These are phyloP conservation scores for Lentinus tigrinus DNA, from an alignment of 768 basidiomycete species.

Conservation along the genomic window DNA sequence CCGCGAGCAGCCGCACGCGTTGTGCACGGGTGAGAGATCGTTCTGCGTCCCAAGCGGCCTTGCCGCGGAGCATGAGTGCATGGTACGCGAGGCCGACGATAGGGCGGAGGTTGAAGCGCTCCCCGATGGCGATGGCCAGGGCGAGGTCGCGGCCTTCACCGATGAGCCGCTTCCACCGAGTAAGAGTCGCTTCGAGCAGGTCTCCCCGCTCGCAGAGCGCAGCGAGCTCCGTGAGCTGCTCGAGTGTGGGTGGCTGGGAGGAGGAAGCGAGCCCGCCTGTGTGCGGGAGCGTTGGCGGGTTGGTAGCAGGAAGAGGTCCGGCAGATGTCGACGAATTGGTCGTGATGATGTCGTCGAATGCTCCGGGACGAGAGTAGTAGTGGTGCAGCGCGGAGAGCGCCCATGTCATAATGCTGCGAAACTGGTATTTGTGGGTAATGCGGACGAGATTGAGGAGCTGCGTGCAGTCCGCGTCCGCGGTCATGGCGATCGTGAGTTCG, in stretches of 20 bases:
- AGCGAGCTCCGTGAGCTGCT: constrained; percentile 51
- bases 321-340: neutral
- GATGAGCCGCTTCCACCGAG: constrained; percentile 49
- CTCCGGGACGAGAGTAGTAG: constrained; percentile 34
- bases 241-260: constrained; percentile 33
- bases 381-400: constrained; percentile 38
- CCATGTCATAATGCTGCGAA: constrained; percentile 47
- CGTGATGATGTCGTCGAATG: constrained; percentile 27
- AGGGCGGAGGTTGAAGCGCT: constrained; percentile 44
- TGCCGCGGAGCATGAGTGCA: constrained; percentile 50
- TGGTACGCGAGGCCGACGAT: constrained; percentile 52
- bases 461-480: constrained; percentile 42
- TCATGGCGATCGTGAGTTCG: constrained; percentile 44
- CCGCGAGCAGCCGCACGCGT: constrained; percentile 50
- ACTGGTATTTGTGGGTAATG: constrained; percentile 50
- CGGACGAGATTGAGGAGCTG: constrained; percentile 46
- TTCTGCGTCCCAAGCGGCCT: constrained; percentile 48
- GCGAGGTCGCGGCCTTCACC: constrained; percentile 44
- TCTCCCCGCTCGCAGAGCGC: constrained; percentile 47
- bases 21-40: constrained; percentile 46
- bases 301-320: constrained; percentile 9
- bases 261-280: neutral
- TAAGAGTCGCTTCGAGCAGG: constrained; percentile 41
- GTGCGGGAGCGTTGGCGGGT: constrained; percentile 21
- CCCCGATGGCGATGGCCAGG: constrained; percentile 45